Conservation (phyloP, 2,329 filamentous ascomycete species). For the Penicillium sclerotiorum region DNA sequence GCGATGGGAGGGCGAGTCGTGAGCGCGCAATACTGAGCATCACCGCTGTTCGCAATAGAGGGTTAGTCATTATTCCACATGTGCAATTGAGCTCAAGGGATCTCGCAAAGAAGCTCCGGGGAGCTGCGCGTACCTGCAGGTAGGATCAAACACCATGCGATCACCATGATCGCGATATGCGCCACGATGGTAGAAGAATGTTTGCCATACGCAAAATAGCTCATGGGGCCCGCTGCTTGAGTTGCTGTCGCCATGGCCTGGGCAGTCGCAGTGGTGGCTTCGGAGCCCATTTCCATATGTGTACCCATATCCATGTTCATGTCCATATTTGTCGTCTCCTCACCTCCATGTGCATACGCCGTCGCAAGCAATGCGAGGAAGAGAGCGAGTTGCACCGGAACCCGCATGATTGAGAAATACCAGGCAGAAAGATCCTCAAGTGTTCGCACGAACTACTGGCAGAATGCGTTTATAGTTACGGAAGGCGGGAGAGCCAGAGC, state of each 20-base stretch:
- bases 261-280: slow-evolving; percentile 11
- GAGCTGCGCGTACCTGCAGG: slow-evolving; percentile 71
- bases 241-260: slow-evolving; percentile 16
- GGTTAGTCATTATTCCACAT: neutral
- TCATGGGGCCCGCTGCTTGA: slow-evolving; percentile 38
- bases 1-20: slow-evolving; percentile 68
- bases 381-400: slow-evolving; percentile 28
- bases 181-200: slow-evolving; percentile 59
- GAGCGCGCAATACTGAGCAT: slow-evolving; percentile 85
- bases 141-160: slow-evolving; percentile 72
- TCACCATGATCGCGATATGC: slow-evolving; percentile 70
- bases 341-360: slow-evolving; percentile 38
- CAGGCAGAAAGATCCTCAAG: no score
- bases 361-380: slow-evolving; percentile 34
- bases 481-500: slow-evolving; percentile 11
- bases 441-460: neutral
- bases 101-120: no score
- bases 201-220: slow-evolving; percentile 47
- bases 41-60: slow-evolving; percentile 59
- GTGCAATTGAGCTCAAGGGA: neutral
- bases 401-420: no score
- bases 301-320: slow-evolving; percentile 31
- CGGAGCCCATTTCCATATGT: slow-evolving; percentile 29
- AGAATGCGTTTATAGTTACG: slow-evolving; percentile 7
- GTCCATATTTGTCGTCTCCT: slow-evolving; percentile 35